phyloP scores from a whole-genome alignment of 176 grass and related monocot genomes.

The Rhipidocladum racemiflorum region DNA sequence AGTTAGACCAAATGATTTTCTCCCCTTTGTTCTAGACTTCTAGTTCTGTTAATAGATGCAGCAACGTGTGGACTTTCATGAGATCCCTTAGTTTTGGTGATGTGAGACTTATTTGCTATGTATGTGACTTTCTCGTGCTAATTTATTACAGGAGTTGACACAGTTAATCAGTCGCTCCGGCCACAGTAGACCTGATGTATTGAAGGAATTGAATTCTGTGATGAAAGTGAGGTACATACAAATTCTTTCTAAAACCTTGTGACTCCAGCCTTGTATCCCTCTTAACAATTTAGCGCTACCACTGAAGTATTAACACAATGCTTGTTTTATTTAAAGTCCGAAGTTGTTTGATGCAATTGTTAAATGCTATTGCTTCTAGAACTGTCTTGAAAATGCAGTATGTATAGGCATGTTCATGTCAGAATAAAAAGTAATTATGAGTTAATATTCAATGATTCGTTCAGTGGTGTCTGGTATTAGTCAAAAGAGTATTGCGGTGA shows the following conservation, averaged over 20 bases:
- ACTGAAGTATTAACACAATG: constrained; percentile 19
- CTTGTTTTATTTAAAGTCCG: neutral
- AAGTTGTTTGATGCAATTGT: constrained; percentile 13
- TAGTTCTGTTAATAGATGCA: constrained; percentile 7
- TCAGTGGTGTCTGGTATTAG: constrained; percentile 9
- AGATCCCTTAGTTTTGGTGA: neutral
- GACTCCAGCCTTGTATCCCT: constrained; percentile 5
- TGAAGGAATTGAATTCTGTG: constrained; percentile 61
- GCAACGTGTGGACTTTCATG: neutral
- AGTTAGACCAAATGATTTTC: neutral
- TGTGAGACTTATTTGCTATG: constrained; percentile 9
- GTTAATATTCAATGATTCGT: neutral
- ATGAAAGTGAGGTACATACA: constrained; percentile 68
- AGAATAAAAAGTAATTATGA: neutral
- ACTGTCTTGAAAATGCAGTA: constrained; percentile 6
- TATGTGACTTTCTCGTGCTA: constrained; percentile 29
- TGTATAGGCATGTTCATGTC: neutral
- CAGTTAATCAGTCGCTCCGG: constrained; percentile 37
- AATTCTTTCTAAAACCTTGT: constrained; percentile 8
- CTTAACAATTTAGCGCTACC: neutral
- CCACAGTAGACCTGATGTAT: constrained; percentile 35
- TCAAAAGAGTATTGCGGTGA: neutral
- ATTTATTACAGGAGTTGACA: constrained; percentile 44
- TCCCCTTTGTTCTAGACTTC: neutral
- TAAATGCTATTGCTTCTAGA: constrained; percentile 2